Percentiles rank a stretch among this genome's conserved stretches.
phyloP scores from a whole-genome alignment of 2,329 filamentous ascomycete species.

The Xylariomycetidae sp. region DNA sequence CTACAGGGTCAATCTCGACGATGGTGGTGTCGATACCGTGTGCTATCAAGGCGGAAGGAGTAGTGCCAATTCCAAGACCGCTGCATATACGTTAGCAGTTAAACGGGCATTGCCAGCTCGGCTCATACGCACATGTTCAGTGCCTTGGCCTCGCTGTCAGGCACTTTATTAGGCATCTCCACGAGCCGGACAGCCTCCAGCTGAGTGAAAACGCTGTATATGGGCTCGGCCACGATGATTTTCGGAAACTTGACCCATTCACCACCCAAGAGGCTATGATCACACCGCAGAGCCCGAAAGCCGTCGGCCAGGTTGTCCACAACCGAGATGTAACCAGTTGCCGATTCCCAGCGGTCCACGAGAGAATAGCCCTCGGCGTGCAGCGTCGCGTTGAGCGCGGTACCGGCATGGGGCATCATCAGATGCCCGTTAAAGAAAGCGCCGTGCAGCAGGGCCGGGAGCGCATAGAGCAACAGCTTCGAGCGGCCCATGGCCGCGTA shows the following conservation, averaged over 20 bases:
- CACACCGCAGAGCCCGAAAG: slow-evolving; percentile 82
- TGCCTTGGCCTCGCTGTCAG: slow-evolving; percentile 66
- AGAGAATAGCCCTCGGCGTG: slow-evolving; percentile 63
- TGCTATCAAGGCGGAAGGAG: slow-evolving; percentile 75
- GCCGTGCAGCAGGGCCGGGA: slow-evolving; percentile 70
- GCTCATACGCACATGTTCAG: slow-evolving; percentile 86
- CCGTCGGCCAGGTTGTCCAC: slow-evolving; percentile 65
- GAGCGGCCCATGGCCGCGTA: slow-evolving; percentile 66
- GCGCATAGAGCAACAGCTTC: slow-evolving; percentile 55
- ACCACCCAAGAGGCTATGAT: slow-evolving; percentile 89
- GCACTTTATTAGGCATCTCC: slow-evolving; percentile 46
- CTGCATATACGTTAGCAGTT: slow-evolving; percentile 35
- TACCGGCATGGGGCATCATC: slow-evolving; percentile 52
- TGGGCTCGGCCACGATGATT: slow-evolving; percentile 65
- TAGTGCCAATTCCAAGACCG: slow-evolving; percentile 88
- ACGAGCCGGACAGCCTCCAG: slow-evolving; percentile 85
- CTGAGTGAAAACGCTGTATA: slow-evolving; percentile 95
- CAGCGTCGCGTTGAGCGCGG: slow-evolving; percentile 61
- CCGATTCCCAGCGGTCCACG: slow-evolving; percentile 75
- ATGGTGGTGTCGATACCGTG: slow-evolving; percentile 91
- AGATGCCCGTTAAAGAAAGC: slow-evolving; percentile 69
- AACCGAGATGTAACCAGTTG: slow-evolving; percentile 90
- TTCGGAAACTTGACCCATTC: slow-evolving; percentile 67
- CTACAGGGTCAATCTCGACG: slow-evolving; percentile 87
- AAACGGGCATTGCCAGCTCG: slow-evolving; percentile 23